Conservation (phyloP, 768 basidiomycete genomes). For the Trametes sanguinea region DNA sequence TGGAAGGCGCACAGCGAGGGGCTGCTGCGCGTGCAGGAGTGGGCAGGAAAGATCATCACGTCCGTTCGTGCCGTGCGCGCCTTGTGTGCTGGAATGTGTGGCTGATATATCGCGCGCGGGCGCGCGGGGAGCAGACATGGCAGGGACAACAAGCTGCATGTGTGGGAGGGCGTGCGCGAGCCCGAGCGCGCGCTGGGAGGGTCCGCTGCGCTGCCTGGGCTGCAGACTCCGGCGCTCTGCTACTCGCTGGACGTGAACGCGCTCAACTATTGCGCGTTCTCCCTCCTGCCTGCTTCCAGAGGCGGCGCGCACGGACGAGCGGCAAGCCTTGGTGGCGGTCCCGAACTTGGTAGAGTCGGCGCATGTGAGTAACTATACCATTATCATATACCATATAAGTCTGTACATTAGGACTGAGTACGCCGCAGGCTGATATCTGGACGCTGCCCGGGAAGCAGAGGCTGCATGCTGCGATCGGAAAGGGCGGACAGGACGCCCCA, state of each 20-base stretch:
- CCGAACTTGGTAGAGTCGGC: slow-evolving; percentile 91
- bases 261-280: slow-evolving; percentile 91
- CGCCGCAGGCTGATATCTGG: slow-evolving; percentile 83
- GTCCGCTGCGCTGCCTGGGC: slow-evolving; percentile 54
- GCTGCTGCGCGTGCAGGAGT: slow-evolving; percentile 79
- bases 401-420: background rate
- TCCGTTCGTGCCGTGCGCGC: slow-evolving; percentile 43
- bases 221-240: slow-evolving; percentile 50
- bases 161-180: slow-evolving; percentile 57
- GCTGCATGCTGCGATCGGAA: slow-evolving; percentile 85
- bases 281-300: slow-evolving; percentile 48
- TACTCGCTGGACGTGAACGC: slow-evolving; percentile 90
- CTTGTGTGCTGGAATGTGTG: background rate
- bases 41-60: slow-evolving; percentile 71
- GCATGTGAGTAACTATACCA: slow-evolving; percentile 47
- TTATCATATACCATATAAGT: background rate
- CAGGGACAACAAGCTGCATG: slow-evolving; percentile 82
- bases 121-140: slow-evolving; percentile 59
- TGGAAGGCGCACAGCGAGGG: slow-evolving; percentile 84
- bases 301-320: slow-evolving; percentile 25
- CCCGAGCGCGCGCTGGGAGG: slow-evolving; percentile 45
- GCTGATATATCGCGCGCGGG: too few species aligned
- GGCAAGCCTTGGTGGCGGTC: slow-evolving; percentile 65
- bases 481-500: slow-evolving; percentile 37
- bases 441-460: slow-evolving; percentile 65